phyloP scores from a whole-genome alignment of 2,329 filamentous ascomycete genomes.

The Aspergillus felis region DNA sequence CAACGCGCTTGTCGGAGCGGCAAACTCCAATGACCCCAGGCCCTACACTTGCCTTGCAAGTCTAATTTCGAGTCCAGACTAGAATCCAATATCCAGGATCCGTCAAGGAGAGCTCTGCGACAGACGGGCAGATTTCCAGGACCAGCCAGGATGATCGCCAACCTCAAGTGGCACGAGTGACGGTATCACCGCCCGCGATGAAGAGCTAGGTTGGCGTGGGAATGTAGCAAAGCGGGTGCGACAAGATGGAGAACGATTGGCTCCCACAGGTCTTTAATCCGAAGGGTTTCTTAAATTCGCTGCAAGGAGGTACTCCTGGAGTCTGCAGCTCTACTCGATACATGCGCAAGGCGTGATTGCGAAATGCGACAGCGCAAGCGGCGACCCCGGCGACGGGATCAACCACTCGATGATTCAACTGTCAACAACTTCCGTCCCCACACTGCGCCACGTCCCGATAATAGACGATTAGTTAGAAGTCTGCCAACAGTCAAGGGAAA shows the following conservation, averaged over 20 bases:
- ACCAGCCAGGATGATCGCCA: slow-evolving; percentile 1
- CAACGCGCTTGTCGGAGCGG: neutral
- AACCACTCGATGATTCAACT: neutral
- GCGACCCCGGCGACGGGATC: neutral
- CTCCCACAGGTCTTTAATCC: neutral
- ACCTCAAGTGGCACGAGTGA: slow-evolving; percentile 3
- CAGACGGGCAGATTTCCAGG: neutral
- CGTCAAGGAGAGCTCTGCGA: neutral
- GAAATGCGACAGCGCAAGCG: slow-evolving; percentile 2
- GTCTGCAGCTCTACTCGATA: slow-evolving; percentile 1
- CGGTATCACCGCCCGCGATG: slow-evolving; percentile 19
- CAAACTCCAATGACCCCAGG: neutral
- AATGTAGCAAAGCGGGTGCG: slow-evolving; percentile 13
- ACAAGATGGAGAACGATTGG: slow-evolving; percentile 1
- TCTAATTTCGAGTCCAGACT: neutral
- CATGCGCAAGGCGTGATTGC: slow-evolving; percentile 7
- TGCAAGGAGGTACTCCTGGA: slow-evolving; percentile 9
- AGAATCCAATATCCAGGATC: neutral
- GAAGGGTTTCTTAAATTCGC: slow-evolving; percentile 1
- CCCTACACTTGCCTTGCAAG: neutral
- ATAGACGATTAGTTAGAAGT: neutral
- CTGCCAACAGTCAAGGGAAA: neutral
- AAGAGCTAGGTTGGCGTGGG: slow-evolving; percentile 13
- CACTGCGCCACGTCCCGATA: slow-evolving; percentile 1
- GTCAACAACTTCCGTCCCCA: slow-evolving; percentile 5